Conservation (phyloP, 805 yeast genomes). For the Suhomyces prunicola region DNA sequence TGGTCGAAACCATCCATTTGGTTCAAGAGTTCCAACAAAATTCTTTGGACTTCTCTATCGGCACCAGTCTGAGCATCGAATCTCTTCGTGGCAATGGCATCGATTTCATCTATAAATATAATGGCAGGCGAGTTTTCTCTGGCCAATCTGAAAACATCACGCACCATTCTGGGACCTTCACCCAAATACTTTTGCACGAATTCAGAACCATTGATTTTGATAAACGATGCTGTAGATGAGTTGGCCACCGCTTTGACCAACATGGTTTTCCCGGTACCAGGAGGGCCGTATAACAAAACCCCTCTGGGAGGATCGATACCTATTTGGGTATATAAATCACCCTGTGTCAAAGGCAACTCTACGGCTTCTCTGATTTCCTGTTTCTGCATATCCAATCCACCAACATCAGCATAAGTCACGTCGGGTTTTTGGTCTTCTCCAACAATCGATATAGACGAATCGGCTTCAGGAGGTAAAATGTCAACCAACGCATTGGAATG, state of each 20-base stretch:
- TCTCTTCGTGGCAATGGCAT: conserved; percentile 98
- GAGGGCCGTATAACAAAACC: conserved; percentile 96
- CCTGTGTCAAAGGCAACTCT: conserved; percentile 92
- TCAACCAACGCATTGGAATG: conserved; percentile 98
- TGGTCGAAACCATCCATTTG: conserved; percentile 99
- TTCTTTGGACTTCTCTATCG: conserved; percentile 98
- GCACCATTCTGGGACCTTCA: conserved; percentile 99
- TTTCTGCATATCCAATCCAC: conserved; percentile 98
- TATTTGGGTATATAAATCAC: conserved; percentile 92
- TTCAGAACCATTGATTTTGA: conserved; percentile 96
- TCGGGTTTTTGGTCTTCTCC: conserved; percentile 93
- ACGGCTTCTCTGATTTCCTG: conserved; percentile 99
- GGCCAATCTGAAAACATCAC: conserved; percentile 96
- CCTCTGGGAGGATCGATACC: conserved; percentile 99
- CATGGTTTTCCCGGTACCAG: conserved; percentile 99
- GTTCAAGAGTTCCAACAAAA: conserved; percentile 87
- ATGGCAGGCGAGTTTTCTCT: conserved; percentile 97
- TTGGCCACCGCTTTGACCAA: conserved; percentile 98
- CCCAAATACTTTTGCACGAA: conserved; percentile 97
- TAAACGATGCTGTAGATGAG: conserved; percentile 91
- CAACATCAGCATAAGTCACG: conserved; percentile 94
- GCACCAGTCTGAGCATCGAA: conserved; percentile 99
- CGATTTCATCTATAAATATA: conserved; percentile 97
- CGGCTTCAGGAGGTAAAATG: conserved; percentile 98
- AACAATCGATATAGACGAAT: conserved; percentile 89